These are phyloP conservation scores for Botrytis aclada DNA, from an alignment of 2,329 filamentous ascomycete species.

Conservation along the genomic window DNA sequence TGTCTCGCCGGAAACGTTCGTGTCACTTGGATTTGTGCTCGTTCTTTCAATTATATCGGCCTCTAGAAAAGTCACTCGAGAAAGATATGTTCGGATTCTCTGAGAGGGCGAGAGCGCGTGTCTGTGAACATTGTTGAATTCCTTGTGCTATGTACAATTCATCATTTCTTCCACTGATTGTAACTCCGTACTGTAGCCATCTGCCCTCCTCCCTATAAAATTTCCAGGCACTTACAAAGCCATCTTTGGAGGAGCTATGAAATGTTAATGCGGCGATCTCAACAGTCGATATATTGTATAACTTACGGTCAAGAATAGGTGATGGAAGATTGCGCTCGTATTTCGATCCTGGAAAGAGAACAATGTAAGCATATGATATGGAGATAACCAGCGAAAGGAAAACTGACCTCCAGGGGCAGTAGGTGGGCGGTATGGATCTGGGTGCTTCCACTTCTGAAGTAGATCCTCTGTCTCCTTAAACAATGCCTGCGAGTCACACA, in stretches of 20 bases:
- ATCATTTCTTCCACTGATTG: background rate
- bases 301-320: constrained; percentile 77
- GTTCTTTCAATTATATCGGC: background rate
- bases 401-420: constrained; percentile 85
- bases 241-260: constrained; percentile 34
- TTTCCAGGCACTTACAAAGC: constrained; percentile 5
- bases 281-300: constrained; percentile 18
- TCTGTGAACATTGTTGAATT: background rate
- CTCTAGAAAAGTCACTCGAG: background rate
- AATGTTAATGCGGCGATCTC: background rate
- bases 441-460: constrained; percentile 94
- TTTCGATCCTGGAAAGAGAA: constrained; percentile 68
- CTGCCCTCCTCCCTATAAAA: background rate
- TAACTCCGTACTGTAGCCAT: background rate
- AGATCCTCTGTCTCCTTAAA: constrained; percentile 85
- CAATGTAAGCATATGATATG: constrained; percentile 19
- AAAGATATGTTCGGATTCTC: background rate
- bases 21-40: background rate
- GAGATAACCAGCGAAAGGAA: background rate
- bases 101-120: background rate
- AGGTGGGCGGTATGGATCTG: constrained; percentile 85
- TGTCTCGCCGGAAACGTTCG: too few species aligned
- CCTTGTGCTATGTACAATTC: constrained; percentile 13
- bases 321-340: constrained; percentile 89
- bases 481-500: constrained; percentile 58